Evolutionary conservation across 805 yeast genomes (phyloP), one percentile per base, ranked within the genome.

Genomic region (Saccharomycopsis amapae): DNA sequence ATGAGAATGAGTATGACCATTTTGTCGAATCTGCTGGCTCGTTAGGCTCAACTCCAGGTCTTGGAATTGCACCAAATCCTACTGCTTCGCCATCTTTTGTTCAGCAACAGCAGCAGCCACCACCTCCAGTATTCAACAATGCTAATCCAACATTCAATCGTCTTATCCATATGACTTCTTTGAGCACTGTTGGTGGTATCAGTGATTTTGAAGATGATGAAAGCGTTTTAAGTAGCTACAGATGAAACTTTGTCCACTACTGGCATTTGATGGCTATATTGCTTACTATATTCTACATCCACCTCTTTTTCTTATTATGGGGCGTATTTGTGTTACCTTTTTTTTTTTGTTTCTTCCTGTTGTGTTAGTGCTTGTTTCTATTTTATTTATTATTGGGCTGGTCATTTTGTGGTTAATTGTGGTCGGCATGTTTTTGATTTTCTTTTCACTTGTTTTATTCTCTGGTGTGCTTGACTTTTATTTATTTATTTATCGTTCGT

Each of bases 181-280:
- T 46, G 5, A 42, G 46, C 33, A 40, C 45, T 23, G 45, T 43
- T 17, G 50, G 50, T 18, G 47, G 47, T 1, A 47, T 50, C 17
- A 50, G 53, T 25, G 53, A 50, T 34, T 43, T 50, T 26, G 53
- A 50, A 15, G 53, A 50, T 40, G 53, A 50, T 34, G 53, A 50
- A 26, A 39, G 51, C 15, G 30, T 42, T 9, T 23, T 50, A 5
- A 46, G 40, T 30, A 42, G 40, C 23, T 49, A 45, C 25, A 36
- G 44, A 17, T 48, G 32, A 42, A 18, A 10, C 18, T 3, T 26
- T 4, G 20, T 7, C 12, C 13, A 15, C 19, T n/a, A 9, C 3
- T 24, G 2, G 10, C 18, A 31, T 15, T 40, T 32, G 19, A 17
- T 19, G 4, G n/a, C 17, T 20, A 34, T 34, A 25, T 34, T 34